Conservation (phyloP, 352 stramenopile species). For the Hyaloperonospora arabidopsidis region DNA sequence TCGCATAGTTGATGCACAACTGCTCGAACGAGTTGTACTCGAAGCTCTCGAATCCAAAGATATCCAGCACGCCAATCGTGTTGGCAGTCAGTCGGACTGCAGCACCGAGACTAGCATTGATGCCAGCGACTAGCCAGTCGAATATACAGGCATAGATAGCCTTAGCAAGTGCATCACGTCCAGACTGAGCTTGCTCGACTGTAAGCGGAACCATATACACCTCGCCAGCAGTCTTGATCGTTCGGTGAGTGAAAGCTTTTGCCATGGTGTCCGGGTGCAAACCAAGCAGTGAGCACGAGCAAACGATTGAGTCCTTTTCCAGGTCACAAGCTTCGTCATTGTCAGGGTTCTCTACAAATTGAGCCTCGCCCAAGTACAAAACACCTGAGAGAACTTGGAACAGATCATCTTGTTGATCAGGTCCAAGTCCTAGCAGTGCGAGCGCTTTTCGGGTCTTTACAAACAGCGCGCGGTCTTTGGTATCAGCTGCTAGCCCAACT, state of each 20-base stretch:
- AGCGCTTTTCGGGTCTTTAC: conserved; percentile 55
- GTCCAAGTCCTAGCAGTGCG: conserved; percentile 44
- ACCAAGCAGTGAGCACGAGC: conserved; percentile 43
- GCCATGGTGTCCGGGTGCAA: conserved; percentile 44
- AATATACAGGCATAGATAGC: conserved; percentile 94
- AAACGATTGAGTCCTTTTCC: conserved; percentile 27
- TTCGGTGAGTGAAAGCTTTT: conserved; percentile 50
- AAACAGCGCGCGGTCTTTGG: conserved; percentile 45
- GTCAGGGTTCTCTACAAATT: conserved; percentile 36
- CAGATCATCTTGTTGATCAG: conserved; percentile 48
- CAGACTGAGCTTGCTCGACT: conserved; percentile 64
- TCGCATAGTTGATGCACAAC: conserved; percentile 94
- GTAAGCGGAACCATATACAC: conserved; percentile 55
- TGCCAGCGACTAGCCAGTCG: conserved; percentile 89
- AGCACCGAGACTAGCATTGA: conserved; percentile 70
- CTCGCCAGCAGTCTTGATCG: conserved; percentile 65
- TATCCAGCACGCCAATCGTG: conserved; percentile 84
- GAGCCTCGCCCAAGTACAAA: conserved; percentile 69
- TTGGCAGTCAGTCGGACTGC: conserved; percentile 18
- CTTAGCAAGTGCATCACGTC: conserved; percentile 90
- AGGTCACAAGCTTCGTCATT: conserved; percentile 59
- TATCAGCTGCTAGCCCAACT: conserved; percentile 29
- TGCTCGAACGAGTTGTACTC: conserved; percentile 90
- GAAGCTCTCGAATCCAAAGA: conserved; percentile 88
- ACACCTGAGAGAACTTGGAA: conserved; percentile 68